Base-by-base conservation (phyloP, 768 basidiomycete genomes). In the Leccinum olivaceopallidum region DNA sequence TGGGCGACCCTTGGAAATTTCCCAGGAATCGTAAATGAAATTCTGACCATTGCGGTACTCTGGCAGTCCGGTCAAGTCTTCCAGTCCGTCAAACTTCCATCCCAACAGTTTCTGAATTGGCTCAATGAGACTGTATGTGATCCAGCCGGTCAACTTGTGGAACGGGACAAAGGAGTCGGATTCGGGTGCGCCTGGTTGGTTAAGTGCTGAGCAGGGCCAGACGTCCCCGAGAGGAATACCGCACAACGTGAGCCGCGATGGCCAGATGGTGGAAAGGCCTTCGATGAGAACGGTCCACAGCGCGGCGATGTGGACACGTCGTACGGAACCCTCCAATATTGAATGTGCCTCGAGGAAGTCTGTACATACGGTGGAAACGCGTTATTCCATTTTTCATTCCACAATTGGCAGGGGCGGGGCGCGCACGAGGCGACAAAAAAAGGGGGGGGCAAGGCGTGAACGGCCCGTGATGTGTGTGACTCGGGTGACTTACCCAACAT, bases 91-190 rank as follows among this genome's bases (percentile, higher is more conserved):
- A n/a, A 98, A 81, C 60, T 80, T 77, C 94, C 95, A 98, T 1
- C 82, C 80, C 7, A 95, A 79, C 2, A 88, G 76, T 64, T 81
- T 85, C 73, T 95, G 83, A 48, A 98, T 82, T 2, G 91, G 87
- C 71, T 95, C 90, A 36, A 97, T 79, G 20, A 99, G 79, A 65
- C 88, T 90, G 73, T 97, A 96, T 8, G 94, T 89, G 58, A 93
- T 81, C 96, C 96, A 99, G 62, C 90, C 89, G 0, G 92, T 94
- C 53, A 99, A 81, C 73, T 99, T 98, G 78, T 98, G 96, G 80
- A 98, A 98, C 0, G 94, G 91, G 7, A 98, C 93, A 32, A 93
- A 79, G 56, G 86, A 81, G 56, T 88, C 88, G 13, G 30, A 42
- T 65, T 85, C 85, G 24, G 70, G 55, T 20, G 67, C 66, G 6